Evolutionary conservation across 805 yeast genomes (phyloP).

Genomic region (Starmerella bombicola): DNA sequence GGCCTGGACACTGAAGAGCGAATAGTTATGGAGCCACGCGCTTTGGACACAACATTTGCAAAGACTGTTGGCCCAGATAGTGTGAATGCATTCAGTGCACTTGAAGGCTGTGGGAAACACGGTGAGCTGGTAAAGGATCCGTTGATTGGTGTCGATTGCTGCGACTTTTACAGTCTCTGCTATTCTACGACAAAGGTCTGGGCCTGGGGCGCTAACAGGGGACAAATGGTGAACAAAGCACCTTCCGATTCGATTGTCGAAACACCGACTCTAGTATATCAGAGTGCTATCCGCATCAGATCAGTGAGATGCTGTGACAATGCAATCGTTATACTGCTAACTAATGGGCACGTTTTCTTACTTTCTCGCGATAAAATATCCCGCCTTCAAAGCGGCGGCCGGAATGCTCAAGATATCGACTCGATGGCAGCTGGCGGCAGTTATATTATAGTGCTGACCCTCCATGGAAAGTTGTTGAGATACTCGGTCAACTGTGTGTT

Average conservation of each 20-base stretch:
- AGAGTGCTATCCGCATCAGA: conserved; percentile 9
- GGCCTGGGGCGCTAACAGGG: conserved; percentile 23
- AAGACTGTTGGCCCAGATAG: conserved; percentile 3
- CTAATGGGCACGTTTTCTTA: conserved; percentile 10
- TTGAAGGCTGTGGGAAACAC: conserved; percentile 1
- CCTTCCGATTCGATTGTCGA: conserved; percentile 6
- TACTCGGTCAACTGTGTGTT: neutral
- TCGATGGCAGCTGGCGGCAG: conserved; percentile 15
- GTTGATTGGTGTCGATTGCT: conserved; percentile 14
- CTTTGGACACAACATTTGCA: conserved; percentile 11
- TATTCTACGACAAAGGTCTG: conserved; percentile 13
- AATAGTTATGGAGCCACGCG: conserved; percentile 10
- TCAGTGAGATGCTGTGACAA: conserved; percentile 15
- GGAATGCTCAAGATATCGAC: neutral
- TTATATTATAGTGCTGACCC: conserved; percentile 11
- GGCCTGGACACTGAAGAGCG: conserved; percentile 18
- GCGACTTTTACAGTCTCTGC: conserved; percentile 12
- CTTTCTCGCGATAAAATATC: conserved; percentile 3
- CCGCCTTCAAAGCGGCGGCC: conserved; percentile 5
- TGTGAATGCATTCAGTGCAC: conserved; percentile 17
- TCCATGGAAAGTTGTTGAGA: conserved; percentile 13
- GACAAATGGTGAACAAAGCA: conserved; percentile 19
- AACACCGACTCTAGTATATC: conserved; percentile 13
- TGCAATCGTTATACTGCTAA: conserved; percentile 13
- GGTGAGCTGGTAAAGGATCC: conserved; percentile 7